Conservation (phyloP, 179 eudicot genomes). For the Beta macrorhiza region DNA sequence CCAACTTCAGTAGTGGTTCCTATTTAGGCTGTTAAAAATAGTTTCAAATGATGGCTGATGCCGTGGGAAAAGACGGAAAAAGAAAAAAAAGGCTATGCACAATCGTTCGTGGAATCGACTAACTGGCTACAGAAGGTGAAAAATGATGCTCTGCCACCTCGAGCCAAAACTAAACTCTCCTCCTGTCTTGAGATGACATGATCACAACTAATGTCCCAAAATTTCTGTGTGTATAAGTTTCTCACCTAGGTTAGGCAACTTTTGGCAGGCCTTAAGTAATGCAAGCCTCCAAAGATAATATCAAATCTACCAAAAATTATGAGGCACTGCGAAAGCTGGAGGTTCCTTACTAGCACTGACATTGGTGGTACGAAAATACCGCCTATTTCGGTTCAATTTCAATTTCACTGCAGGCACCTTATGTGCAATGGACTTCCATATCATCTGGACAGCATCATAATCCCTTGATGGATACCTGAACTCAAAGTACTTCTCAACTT, state of each 20-base stretch:
- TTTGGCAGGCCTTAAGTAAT: background rate
- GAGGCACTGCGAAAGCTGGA: slow-evolving; percentile 32
- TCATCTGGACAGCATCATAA: slow-evolving; percentile 84
- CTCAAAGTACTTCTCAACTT: slow-evolving; percentile 65
- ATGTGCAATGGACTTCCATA: slow-evolving; percentile 67
- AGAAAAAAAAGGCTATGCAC: slow-evolving; percentile 4
- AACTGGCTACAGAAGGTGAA: background rate
- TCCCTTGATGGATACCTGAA: slow-evolving; percentile 64
- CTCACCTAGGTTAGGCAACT: slow-evolving; percentile 16
- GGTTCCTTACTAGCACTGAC: slow-evolving; percentile 12
- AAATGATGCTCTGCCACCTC: slow-evolving; percentile 1
- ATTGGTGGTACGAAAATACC: slow-evolving; percentile 37
- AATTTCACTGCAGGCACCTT: slow-evolving; percentile 59
- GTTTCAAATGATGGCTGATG: background rate
- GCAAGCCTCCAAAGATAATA: slow-evolving; percentile 16
- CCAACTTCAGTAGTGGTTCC: background rate
- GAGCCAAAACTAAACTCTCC: background rate
- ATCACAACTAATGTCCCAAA: slow-evolving; percentile 6
- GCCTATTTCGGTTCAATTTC: slow-evolving; percentile 47
- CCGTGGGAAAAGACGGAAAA: background rate
- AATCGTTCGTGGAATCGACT: background rate
- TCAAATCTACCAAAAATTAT: slow-evolving; percentile 36
- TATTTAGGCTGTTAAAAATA: background rate
- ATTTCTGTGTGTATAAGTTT: background rate
- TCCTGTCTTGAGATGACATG: background rate